Conservation (phyloP, 805 yeast genomes). For the Teunomyces lycoperdinae region DNA sequence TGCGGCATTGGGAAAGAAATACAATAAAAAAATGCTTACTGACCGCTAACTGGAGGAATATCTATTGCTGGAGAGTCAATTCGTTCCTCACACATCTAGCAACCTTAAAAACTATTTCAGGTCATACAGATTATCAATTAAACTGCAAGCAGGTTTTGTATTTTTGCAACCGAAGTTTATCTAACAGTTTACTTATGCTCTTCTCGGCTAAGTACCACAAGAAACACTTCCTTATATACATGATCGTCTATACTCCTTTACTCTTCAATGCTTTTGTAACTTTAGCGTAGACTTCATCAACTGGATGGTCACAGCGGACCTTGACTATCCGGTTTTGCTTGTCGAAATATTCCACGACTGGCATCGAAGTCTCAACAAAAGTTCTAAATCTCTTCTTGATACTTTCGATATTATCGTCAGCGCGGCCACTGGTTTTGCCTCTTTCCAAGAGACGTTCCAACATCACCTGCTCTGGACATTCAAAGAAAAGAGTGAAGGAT, state of each 20-base stretch:
- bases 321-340: conserved; percentile 72
- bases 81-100: too few relatives aligned
- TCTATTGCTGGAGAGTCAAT: too few relatives aligned
- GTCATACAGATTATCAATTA: too few relatives aligned
- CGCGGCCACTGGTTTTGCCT: conserved; percentile 92
- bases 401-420: conserved; percentile 89
- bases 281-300: conserved; percentile 68
- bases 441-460: conserved; percentile 78
- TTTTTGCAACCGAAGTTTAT: too few relatives aligned
- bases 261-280: conserved; percentile 63
- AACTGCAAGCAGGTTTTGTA: too few relatives aligned
- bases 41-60: too few relatives aligned
- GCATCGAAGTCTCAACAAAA: conserved; percentile 86
- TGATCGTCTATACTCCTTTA: conserved; percentile 24
- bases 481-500: conserved; percentile 69
- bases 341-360: conserved; percentile 84
- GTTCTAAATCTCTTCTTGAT: conserved; percentile 86
- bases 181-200: too few relatives aligned
- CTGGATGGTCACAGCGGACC: conserved; percentile 75
- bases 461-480: conserved; percentile 83
- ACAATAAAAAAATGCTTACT: too few relatives aligned
- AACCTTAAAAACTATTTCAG: too few relatives aligned
- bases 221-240: neutral
- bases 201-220: too few relatives aligned
- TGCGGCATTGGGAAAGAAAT: too few relatives aligned